A percentile compares a stretch with the other conserved stretches of the same genome.
These are phyloP conservation scores for Venturia oleaginea DNA, from an alignment of 2,329 filamentous ascomycete species.

Conservation along the genomic window DNA sequence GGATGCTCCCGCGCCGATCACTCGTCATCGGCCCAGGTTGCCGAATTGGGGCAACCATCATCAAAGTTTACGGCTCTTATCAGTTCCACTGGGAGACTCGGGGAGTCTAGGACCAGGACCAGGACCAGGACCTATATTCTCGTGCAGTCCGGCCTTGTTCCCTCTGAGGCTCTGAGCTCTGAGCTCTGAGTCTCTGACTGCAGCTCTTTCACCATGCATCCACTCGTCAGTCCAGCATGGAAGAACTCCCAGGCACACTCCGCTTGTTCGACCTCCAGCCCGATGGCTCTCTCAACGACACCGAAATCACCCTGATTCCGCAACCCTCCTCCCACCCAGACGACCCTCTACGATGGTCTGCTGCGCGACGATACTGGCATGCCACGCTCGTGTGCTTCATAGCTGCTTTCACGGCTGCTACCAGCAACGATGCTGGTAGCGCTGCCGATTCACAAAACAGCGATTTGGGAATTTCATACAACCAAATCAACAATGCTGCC, in stretches of 20 bases:
- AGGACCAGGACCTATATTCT: too few species aligned
- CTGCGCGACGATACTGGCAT: slow-evolving; percentile 27
- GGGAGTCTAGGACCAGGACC: too few species aligned
- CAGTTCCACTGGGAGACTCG: background rate
- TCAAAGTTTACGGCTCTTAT: background rate
- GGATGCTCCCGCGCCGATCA: background rate
- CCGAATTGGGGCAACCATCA: background rate
- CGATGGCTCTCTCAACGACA: background rate
- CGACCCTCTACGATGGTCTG: slow-evolving; percentile 8
- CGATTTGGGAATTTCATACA: slow-evolving; percentile 43
- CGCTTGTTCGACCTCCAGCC: background rate
- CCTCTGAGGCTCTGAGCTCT: too few species aligned
- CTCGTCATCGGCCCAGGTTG: background rate
- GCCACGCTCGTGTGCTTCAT: slow-evolving; percentile 44
- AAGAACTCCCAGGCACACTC: slow-evolving; percentile 5
- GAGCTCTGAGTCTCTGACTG: too few species aligned
- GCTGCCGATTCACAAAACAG: slow-evolving; percentile 42
- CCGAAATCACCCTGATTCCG: slow-evolving; percentile 5
- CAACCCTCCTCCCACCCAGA: slow-evolving; percentile 2
- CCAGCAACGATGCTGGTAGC: slow-evolving; percentile 46
- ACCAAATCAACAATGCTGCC: slow-evolving; percentile 47
- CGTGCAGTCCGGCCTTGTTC: background rate
- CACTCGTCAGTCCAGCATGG: background rate
- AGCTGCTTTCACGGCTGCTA: slow-evolving; percentile 47
- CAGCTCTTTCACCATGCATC: slow-evolving; percentile 1